Evolutionary conservation across 2,329 filamentous ascomycete species (phyloP), one percentile per base, ranked within the genome.

Genomic region (Calonectria multiphialidica): DNA sequence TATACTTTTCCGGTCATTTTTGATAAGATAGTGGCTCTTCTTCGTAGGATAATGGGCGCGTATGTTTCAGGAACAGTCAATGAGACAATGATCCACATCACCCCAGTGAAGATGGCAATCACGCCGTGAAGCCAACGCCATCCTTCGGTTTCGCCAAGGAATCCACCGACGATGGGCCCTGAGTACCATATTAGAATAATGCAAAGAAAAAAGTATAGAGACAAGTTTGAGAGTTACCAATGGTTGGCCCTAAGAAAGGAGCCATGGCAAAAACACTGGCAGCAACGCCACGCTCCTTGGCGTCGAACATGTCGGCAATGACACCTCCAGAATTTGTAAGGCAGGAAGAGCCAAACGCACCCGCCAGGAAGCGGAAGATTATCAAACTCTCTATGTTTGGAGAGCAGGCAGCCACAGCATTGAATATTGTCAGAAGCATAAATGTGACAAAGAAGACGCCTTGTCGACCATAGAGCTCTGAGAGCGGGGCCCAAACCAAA

Each of bases 91-190:
- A 67, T 50, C 65, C 65, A 67, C 21, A 67, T 30, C 5, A n/a
- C 4, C 3, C 65, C 65, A 10, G 50, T 67, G 18, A 67, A 61
- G 25, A 67, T 50, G 21, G 65, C 53, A 40, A 67, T 61, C 21
- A 67, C 13, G 6, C 65, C 65, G 12, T 67, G 28, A 42, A 67
- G 25, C 65, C 65, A 67, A 6, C 65, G 65, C 65, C 65, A 67
- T 18, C 65, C 53, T 18, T 47, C 28, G 5, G 50, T 28, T 45
- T 67, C 40, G n/a, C 65, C 65, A 21, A 67, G 65, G 40, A 67
- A 67, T 3, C 65, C 65, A 21, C 65, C 65, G 0, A 35, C 40
- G 28, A 67, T 67, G 5, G 65, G 65, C 30, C 65, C 65, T 67
- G 9, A 23, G 12, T 8, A 10, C 18, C 7, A 16, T 16, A 18